Evolutionary conservation across 2,329 filamentous ascomycete species (phyloP), one percentile per base, ranked within the genome.

Genomic region (Ophiostoma ulmi): DNA sequence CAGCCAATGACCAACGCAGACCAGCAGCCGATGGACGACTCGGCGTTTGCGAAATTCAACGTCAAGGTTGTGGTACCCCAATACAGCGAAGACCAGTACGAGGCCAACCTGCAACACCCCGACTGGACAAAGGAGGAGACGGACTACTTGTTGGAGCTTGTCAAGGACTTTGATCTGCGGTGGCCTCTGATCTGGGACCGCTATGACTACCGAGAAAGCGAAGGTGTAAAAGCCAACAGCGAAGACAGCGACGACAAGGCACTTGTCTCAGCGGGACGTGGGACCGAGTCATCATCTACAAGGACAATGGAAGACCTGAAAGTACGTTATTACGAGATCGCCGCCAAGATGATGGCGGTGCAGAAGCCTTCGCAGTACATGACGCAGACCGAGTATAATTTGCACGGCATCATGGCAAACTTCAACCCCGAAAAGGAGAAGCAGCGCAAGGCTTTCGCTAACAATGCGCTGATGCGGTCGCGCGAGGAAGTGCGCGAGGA

Each of bases 101-200:
- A 90, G 72, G 84, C 88, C 71, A 87, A 91, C 73, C 80, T 99
- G 68, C 86, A 88, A 75, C 90, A 85, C 77, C 83, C 87, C 17
- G 89, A 94, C 75, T 99, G 95, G 95, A 90, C 91, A 17, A 92
- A 91, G 76, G 90, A 95, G 76, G 95, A 99, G 80, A 99, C 95
- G 10, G 93, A 97, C 78, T 97, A 97, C 77, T 81, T 99, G 73
- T 86, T 98, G 78, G 83, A 87, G 3, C 78, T 94, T 48, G 91
- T 88, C 17, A 85, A 85, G 71, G 90, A 94, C 66, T 97, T 89
- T 77, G 93, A 97, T 77, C 85, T 97, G 72, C 90, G 95, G 75
- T 99, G 95, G 93, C 86, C 94, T 3, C 79, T 98, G 20, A 92
- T 99, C 72, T 92, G 90, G 84, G 95, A 99, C 79, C 91, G 94